A percentile compares a stretch with the other conserved stretches of the same genome.
phyloP scores from a whole-genome alignment of 208 protist genomes.

The Naegleria fowleri region DNA sequence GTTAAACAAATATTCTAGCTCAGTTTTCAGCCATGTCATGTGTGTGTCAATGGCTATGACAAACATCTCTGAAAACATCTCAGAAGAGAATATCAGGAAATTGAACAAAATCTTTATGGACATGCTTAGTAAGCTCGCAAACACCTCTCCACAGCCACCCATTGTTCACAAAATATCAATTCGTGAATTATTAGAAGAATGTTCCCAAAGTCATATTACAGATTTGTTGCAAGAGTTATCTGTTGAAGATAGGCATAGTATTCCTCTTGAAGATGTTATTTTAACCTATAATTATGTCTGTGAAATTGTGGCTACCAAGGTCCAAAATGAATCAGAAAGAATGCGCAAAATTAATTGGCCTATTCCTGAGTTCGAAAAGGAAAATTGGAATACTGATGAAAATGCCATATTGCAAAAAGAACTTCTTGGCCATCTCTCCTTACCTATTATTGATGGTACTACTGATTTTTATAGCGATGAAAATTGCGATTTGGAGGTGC shows the following conservation, averaged over 20 bases:
- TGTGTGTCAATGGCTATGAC: too few relatives aligned
- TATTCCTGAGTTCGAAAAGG: background rate
- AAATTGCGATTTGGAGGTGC: too few relatives aligned
- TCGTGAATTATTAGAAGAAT: background rate
- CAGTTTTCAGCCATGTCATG: too few relatives aligned
- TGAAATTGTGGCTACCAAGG: background rate
- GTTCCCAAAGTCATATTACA: background rate
- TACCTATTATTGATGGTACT: background rate
- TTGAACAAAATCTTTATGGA: too few relatives aligned
- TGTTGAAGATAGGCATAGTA: background rate
- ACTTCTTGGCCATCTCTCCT: background rate
- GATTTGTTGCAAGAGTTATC: background rate
- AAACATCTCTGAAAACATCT: too few relatives aligned
- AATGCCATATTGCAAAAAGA: background rate
- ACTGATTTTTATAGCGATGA: background rate
- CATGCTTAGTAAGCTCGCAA: background rate
- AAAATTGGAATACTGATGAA: background rate
- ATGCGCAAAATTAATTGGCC: background rate
- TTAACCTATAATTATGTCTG: background rate
- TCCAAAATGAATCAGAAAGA: background rate
- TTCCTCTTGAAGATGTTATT: background rate
- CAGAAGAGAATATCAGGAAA: too few relatives aligned
- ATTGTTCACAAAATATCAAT: background rate
- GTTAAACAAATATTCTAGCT: too few relatives aligned
- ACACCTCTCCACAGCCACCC: background rate